These are phyloP conservation scores for Pilasporangium apinafurcum DNA, from an alignment of 352 stramenopile species.

Conservation along the genomic window DNA sequence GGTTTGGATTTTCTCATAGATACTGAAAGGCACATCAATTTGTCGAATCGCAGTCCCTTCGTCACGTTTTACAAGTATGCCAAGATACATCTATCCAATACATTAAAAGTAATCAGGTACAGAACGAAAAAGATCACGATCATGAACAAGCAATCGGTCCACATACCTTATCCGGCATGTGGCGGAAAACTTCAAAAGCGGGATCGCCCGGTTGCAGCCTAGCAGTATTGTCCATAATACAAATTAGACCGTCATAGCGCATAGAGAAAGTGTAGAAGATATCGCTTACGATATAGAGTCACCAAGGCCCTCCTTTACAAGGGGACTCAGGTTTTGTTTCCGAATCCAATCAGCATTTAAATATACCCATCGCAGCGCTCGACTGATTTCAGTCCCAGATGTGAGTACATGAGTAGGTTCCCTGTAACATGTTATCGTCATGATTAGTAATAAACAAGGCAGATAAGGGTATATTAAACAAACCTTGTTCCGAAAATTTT, in stretches of 20 bases:
- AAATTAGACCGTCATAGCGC: not conserved
- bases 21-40: constrained; percentile 51
- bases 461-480: constrained; percentile 1
- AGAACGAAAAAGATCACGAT: not conserved
- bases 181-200: constrained; percentile 79
- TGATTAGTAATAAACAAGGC: not conserved
- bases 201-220: constrained; percentile 53
- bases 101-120: not conserved
- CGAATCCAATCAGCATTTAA: constrained; percentile 85
- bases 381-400: constrained; percentile 59
- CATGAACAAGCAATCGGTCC: not conserved
- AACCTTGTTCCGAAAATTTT: constrained; percentile 70
- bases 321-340: constrained; percentile 41
- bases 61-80: constrained; percentile 49
- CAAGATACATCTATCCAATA: constrained; percentile 35
- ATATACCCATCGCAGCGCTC: constrained; percentile 84
- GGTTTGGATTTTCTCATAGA: constrained; percentile 80
- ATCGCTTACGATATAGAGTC: not conserved
- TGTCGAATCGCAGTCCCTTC: constrained; percentile 46
- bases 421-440: no score
- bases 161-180: constrained; percentile 80
- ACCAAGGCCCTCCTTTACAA: constrained; percentile 19
- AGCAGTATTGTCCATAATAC: not conserved
- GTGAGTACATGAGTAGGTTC: constrained; percentile 63
- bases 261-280: constrained; percentile 29